These are phyloP conservation scores for Pogostemon cablin DNA, from an alignment of 257 asterid genomes.

Conservation along the genomic window DNA sequence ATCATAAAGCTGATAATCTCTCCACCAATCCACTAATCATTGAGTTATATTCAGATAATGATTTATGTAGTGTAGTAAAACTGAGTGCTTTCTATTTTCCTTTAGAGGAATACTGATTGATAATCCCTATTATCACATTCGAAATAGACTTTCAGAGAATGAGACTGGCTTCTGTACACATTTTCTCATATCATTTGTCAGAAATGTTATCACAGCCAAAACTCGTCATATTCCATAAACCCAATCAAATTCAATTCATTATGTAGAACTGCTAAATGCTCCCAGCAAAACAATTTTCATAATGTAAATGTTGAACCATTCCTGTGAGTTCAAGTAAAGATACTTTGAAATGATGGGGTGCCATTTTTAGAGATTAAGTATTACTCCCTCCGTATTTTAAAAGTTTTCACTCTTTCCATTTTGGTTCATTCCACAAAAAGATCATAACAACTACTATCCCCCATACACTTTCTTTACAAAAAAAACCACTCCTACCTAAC, in stretches of 20 bases:
- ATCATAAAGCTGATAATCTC: conserved; percentile 11
- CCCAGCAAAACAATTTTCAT: neutral
- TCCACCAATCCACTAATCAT: conserved; percentile 17
- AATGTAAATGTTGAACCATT: neutral
- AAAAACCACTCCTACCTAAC: too few species aligned
- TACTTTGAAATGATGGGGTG: neutral
- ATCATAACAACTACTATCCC: too few species aligned
- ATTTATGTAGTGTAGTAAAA: neutral
- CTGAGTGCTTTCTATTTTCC: neutral
- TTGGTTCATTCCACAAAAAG: too few species aligned
- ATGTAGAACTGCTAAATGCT: neutral
- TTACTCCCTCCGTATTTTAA: neutral
- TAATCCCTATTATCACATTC: neutral
- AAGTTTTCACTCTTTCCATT: too few species aligned
- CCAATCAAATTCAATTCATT: conserved; percentile 15
- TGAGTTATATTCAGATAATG: neutral
- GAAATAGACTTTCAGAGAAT: too few species aligned
- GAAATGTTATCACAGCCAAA: conserved; percentile 2
- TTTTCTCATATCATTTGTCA: neutral
- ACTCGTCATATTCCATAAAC: neutral
- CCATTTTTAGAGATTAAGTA: neutral
- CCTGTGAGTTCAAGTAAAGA: conserved; percentile 26
- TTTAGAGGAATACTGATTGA: neutral
- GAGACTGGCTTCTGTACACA: neutral
- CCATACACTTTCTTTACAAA: too few species aligned